Evolutionary conservation across 1,284 basidiomycete species (phyloP), one percentile per base, ranked within the genome.

Genomic region (Peniophora sp.): DNA sequence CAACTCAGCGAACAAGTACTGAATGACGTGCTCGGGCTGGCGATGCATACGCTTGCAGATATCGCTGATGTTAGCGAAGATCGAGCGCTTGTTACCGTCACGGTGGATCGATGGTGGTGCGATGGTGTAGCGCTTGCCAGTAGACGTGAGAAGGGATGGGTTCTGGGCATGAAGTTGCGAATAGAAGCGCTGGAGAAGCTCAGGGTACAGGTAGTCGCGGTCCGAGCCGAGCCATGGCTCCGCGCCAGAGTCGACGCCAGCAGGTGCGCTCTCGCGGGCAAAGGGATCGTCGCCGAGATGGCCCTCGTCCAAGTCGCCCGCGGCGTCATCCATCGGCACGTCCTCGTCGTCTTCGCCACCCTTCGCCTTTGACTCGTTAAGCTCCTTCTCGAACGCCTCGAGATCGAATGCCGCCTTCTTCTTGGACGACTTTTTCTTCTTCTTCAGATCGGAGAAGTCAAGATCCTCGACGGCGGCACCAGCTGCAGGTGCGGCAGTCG

Each of bases 41-140:
- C 96, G 81, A 74, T 97, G 96, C 94, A 99, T 97, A 61, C 92
- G 85, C 70, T 91, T 95, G 81, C 96, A 98, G 60, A 99, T 99
- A 66, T 99, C 96, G 59, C 86, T 84, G 54, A 99, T 81, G 69
- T 99, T 99, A 58, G 93, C 88, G 60, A 99, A 99, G 57, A 97
- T 88, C 42, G 93, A 88, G 73, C 96, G 96, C 72, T 99, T 98
- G 72, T 95, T 96, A 54, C 87, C 87, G 77, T 99, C 96, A 63
- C 93, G 81, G 62, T 90, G 85, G 49, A 99, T 88, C 54, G 89
- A 88, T 17, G 96, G 96, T n/a, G 96, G 97, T 1, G 94, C 92
- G 60, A 99, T 96, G 17, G 94, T 98, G 76, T 97, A 98, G 49
- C 92, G 84, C 70, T 94, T 93, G 69, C 89, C 91, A 55, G 89